Evolutionary conservation across 352 stramenopile species (phyloP).

Genomic region (Pythium rhizo-oryzae): DNA sequence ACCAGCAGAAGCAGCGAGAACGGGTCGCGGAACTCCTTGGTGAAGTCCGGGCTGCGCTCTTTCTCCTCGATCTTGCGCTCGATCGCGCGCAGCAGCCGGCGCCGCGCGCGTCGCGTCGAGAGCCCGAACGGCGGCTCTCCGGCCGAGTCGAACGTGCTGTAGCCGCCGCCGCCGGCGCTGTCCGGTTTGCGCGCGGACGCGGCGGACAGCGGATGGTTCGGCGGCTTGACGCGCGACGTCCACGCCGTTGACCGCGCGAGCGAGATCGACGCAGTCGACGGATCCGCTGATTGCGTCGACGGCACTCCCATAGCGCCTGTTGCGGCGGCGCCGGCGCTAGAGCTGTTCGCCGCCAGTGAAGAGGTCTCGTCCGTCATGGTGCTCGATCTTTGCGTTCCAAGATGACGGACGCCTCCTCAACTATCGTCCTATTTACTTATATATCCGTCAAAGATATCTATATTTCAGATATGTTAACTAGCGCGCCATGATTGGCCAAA

Average conservation of each 20-base stretch:
- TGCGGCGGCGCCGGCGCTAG: too few species aligned
- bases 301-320: too few species aligned
- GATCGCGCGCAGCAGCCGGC: slow-evolving; percentile 62
- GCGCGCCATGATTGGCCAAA: slow-evolving; percentile 22
- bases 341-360: too few species aligned
- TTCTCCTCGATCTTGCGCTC: slow-evolving; percentile 77
- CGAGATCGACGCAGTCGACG: slow-evolving; percentile 18
- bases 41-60: slow-evolving; percentile 59
- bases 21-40: slow-evolving; percentile 72
- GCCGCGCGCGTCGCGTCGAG: slow-evolving; percentile 48
- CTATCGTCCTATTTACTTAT: neutral
- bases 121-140: slow-evolving; percentile 45
- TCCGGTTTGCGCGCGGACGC: neutral
- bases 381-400: too few species aligned
- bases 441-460: neutral
- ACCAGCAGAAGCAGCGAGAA: slow-evolving; percentile 70
- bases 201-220: slow-evolving; percentile 24
- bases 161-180: slow-evolving; percentile 9
- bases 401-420: neutral
- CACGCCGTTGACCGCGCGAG: slow-evolving; percentile 25
- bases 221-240: slow-evolving; percentile 26
- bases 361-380: too few species aligned
- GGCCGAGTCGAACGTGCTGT: slow-evolving; percentile 25
- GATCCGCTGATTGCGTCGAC: too few species aligned
- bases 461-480: neutral